phyloP scores from a whole-genome alignment of 768 basidiomycete species.

The Tricholoma matsutake region DNA sequence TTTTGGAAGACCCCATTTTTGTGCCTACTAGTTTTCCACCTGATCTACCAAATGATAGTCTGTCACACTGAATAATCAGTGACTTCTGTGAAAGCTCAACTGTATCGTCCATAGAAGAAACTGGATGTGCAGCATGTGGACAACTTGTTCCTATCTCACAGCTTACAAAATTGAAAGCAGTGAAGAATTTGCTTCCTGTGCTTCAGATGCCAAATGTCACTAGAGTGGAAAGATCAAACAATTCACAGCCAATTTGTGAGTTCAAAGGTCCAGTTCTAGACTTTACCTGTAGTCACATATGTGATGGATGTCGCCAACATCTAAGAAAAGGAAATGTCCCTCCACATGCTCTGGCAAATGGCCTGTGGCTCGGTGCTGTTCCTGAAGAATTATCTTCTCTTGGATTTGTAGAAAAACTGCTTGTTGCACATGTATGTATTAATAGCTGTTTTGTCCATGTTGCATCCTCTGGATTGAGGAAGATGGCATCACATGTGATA shows the following conservation, averaged over 20 bases:
- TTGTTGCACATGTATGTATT: slow-evolving; percentile 21
- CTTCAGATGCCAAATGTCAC: not conserved
- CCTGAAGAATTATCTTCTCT: slow-evolving; percentile 22
- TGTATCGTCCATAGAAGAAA: not conserved
- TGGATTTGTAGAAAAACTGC: slow-evolving; percentile 27
- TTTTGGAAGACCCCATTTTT: not conserved
- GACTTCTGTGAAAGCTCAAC: not conserved
- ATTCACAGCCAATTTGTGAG: not conserved
- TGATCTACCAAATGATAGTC: not conserved
- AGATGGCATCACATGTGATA: no score
- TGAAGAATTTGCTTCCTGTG: not conserved
- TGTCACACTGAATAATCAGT: not conserved
- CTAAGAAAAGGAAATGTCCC: not conserved
- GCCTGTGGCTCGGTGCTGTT: slow-evolving; percentile 18
- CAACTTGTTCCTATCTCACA: not conserved
- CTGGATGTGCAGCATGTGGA: not conserved
- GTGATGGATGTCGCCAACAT: not conserved
- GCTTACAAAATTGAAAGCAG: not conserved
- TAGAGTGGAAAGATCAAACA: not conserved
- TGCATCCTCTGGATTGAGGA: no score
- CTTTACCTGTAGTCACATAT: not conserved
- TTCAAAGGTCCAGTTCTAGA: not conserved
- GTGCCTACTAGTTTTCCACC: not conserved
- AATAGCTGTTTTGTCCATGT: no score
- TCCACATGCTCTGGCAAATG: not conserved